These are phyloP conservation scores for Persicaria maculosa DNA, from an alignment of 148 eudicot species.

Conservation along the genomic window DNA sequence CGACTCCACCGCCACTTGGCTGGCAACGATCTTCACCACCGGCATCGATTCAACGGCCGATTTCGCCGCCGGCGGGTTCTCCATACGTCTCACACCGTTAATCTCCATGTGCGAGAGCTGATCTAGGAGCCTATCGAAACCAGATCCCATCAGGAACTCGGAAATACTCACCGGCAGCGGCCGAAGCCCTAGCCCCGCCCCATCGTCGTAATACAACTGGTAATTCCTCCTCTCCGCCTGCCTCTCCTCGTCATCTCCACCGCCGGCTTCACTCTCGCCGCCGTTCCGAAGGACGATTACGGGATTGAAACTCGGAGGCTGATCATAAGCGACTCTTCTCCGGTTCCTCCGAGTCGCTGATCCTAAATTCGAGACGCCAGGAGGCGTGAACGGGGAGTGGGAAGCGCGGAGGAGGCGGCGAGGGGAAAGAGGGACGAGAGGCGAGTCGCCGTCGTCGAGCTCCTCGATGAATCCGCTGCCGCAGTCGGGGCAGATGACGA, in stretches of 20 bases:
- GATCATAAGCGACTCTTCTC: slow-evolving; percentile 13
- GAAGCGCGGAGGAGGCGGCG: slow-evolving; percentile 1
- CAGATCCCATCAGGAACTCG: slow-evolving; percentile 32
- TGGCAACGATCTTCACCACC: slow-evolving; percentile 17
- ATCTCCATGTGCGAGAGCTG: slow-evolving; percentile 24
- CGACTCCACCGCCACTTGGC: slow-evolving; percentile 19
- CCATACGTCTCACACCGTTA: slow-evolving; percentile 11
- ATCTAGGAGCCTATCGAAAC: slow-evolving; percentile 36
- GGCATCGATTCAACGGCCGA: slow-evolving; percentile 35
- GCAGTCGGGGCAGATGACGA: slow-evolving; percentile 34
- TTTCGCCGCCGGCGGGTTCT: slow-evolving; percentile 35
- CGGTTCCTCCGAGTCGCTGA: background rate
- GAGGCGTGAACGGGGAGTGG: slow-evolving; percentile 13
- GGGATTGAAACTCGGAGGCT: slow-evolving; percentile 26
- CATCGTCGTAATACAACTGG: slow-evolving; percentile 36
- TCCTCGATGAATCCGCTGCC: slow-evolving; percentile 36
- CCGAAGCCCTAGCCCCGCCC: slow-evolving; percentile 25
- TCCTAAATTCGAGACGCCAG: slow-evolving; percentile 15
- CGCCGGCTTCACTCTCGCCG: slow-evolving; percentile 10
- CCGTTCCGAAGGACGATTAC: slow-evolving; percentile 45
- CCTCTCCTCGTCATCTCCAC: background rate
- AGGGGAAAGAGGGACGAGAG: slow-evolving; percentile 21
- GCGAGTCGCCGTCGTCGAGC: slow-evolving; percentile 13
- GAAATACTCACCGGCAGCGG: slow-evolving; percentile 29
- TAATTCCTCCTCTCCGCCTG: slow-evolving; percentile 17